Conservation (phyloP, 495 filamentous ascomycete species). For the Acidomyces sp. region DNA sequence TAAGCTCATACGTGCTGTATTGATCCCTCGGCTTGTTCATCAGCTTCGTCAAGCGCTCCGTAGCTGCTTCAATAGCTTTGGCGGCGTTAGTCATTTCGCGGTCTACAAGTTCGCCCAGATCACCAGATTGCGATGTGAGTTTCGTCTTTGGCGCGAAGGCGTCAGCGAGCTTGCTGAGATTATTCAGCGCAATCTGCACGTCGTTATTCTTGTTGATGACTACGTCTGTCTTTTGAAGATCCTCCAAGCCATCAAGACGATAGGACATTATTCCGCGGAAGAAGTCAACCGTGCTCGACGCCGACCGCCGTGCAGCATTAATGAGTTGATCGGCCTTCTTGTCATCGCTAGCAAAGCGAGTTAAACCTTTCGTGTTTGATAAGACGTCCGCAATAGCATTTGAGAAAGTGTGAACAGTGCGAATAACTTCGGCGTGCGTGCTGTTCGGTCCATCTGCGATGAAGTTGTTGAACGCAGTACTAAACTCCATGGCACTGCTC, state of each 20-base stretch:
- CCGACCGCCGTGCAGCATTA: conserved; percentile 68
- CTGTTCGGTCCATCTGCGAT: conserved; percentile 94
- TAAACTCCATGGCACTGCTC: conserved; percentile 88
- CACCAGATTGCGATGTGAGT: conserved; percentile 59
- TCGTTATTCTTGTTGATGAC: conserved; percentile 95
- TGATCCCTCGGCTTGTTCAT: conserved; percentile 86
- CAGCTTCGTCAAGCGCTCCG: conserved; percentile 74
- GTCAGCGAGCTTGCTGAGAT: conserved; percentile 82
- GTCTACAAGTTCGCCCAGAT: conserved; percentile 88
- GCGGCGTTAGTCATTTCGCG: conserved; percentile 86
- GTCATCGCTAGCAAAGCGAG: conserved; percentile 86
- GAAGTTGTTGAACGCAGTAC: conserved; percentile 93
- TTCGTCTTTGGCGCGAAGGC: conserved; percentile 77
- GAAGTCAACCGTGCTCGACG: conserved; percentile 81
- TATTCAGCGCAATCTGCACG: conserved; percentile 80
- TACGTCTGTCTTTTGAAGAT: conserved; percentile 79
- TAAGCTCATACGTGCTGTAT: conserved; percentile 92
- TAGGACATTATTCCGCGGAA: conserved; percentile 91
- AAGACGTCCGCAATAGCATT: conserved; percentile 87
- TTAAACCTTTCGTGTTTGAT: conserved; percentile 90
- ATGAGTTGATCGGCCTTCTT: conserved; percentile 78
- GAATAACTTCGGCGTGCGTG: conserved; percentile 81
- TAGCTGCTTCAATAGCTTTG: conserved; percentile 84
- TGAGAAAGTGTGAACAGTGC: conserved; percentile 77
- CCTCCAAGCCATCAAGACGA: conserved; percentile 76